phyloP scores from a whole-genome alignment of 495 filamentous ascomycete genomes.

The Parathielavia hyrcaniae region DNA sequence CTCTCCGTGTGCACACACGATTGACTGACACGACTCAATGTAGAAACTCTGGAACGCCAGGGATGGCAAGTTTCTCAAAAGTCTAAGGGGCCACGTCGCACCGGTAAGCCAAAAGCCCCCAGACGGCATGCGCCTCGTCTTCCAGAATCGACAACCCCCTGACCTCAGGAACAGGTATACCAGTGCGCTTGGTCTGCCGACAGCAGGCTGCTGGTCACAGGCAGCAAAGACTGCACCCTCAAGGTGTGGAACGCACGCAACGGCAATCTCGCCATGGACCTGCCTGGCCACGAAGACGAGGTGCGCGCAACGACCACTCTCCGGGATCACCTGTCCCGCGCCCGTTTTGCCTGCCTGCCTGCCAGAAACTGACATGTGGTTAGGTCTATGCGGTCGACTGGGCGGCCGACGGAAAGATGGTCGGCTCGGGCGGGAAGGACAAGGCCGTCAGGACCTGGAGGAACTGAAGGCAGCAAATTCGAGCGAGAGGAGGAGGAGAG shows the following conservation, averaged over 20 bases:
- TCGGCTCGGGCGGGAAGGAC: constrained; percentile 78
- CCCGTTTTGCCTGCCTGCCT: background rate
- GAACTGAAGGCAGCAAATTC: constrained; percentile 33
- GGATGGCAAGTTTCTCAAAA: constrained; percentile 72
- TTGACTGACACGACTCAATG: background rate
- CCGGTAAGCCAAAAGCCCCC: constrained; percentile 38
- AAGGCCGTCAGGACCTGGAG: constrained; percentile 85
- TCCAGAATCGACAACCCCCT: background rate
- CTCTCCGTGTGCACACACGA: constrained; percentile 14
- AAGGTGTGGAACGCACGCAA: constrained; percentile 90
- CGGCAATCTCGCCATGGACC: constrained; percentile 73
- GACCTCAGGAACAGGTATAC: constrained; percentile 52
- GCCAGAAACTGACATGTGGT: background rate
- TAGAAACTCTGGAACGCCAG: constrained; percentile 38
- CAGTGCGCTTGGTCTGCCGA: constrained; percentile 88
- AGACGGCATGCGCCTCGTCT: background rate
- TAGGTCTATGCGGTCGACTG: constrained; percentile 56
- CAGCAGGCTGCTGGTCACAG: constrained; percentile 74
- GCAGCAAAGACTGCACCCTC: constrained; percentile 85
- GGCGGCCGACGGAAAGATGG: constrained; percentile 36
- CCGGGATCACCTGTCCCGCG: background rate
- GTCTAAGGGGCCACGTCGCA: constrained; percentile 85
- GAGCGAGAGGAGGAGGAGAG: background rate
- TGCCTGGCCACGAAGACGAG: constrained; percentile 92
- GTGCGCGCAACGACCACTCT: constrained; percentile 38